These are phyloP conservation scores for Beauveria scarabaeidicola DNA, from an alignment of 2,329 filamentous ascomycete species.

Conservation along the genomic window DNA sequence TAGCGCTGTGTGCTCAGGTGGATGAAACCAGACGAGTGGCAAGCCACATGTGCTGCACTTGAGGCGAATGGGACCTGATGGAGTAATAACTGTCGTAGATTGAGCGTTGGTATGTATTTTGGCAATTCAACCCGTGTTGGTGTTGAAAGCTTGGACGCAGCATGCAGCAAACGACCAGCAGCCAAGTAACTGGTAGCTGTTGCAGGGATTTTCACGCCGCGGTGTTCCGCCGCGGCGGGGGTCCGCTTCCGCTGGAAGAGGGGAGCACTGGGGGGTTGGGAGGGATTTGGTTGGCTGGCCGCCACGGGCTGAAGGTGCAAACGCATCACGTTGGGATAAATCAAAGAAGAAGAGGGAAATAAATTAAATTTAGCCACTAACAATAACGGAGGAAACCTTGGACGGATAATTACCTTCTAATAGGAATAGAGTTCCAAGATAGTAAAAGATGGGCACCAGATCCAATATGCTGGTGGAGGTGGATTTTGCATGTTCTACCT, in stretches of 20 bases:
- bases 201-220: background rate
- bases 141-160: background rate
- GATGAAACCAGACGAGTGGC: background rate
- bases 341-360: background rate
- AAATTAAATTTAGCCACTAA: background rate
- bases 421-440: background rate
- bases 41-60: background rate
- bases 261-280: background rate
- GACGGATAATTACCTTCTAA: no score
- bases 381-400: background rate
- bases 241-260: constrained; percentile 1
- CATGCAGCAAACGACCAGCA: background rate
- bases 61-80: background rate
- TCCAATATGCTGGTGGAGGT: background rate
- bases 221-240: background rate
- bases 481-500: background rate
- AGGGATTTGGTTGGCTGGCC: background rate
- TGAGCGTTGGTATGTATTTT: background rate
- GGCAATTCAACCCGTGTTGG: background rate
- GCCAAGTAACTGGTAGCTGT: background rate
- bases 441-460: background rate
- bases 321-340: background rate
- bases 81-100: background rate
- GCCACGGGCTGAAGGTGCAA: background rate
- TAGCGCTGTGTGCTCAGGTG: background rate